Evolutionary conservation across 768 basidiomycete species (phyloP), one percentile per base, ranked within the genome.

Genomic region (Serendipita vermifera): DNA sequence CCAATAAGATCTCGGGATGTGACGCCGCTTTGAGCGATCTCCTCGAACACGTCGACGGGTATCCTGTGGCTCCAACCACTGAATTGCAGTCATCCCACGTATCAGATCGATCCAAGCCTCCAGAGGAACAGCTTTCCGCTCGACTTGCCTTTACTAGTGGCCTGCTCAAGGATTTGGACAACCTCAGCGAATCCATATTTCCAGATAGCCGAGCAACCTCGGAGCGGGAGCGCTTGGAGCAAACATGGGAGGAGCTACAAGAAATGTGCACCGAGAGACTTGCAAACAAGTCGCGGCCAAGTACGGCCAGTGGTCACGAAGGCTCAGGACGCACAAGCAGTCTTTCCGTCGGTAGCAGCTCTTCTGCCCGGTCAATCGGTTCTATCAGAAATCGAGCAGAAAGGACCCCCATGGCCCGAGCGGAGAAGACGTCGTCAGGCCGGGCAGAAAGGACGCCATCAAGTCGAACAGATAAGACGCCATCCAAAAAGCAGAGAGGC

Each of bases 11-110:
- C 6, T 72, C 72, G 26, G 64, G 65, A 17, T 88, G 86, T 61
- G 89, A 93, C 64, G 70, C 73, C n/a, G 78, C 81, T 20, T 72
- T 91, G 39, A 92, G 89, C 62, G 87, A 91, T 66, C 72, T 92
- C 3, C 71, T 93, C 41, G 86, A 90, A 63, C 86, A 90, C 63
- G 74, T 90, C 55, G 89, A 93, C 65, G 87, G 84, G 62, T 90
- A 81, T 64, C 88, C 89, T 6, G 75, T 78, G 2, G 36, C 54
- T 2, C 82, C 82, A 3, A 65, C 71, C 26, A 73, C 75, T 3
- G 67, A 75, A 2, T 64, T 82, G 31, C 72, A 78, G 3, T 80
- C 80, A 22, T 68, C 72, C 14, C 79, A 79, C 60, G 58, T 69
- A 57, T 71, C 72, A 32, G 66, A 71, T 11, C 59, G 65, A 5